Evolutionary conservation across 805 yeast species (phyloP), one percentile per base, ranked within the genome.

Genomic region (Kodamaea hsintzibuensis): DNA sequence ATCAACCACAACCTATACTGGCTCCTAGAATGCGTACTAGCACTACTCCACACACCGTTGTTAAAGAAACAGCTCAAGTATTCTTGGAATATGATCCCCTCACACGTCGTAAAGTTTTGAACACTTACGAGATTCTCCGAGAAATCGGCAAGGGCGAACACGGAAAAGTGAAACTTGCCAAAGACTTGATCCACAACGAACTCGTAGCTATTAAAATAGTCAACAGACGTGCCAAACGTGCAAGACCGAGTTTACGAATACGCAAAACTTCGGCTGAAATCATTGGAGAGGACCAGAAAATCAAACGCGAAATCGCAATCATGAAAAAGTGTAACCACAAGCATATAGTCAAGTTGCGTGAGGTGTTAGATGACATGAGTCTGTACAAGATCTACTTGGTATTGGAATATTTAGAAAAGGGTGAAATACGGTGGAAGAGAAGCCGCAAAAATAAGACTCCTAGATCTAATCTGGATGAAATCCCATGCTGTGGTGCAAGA

Each of bases 61-160:
- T 92, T 6, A 91, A 88, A 64, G 98, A 93, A 67, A 92, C 97
- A 0, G 85, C 82, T 55, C 81, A 82, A 55, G 89, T 95, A 13
- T 82, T 80, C 37, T 80, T 93, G 39, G 96, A 92, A 61, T 91
- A 90, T 71, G 97, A 95, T 68, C 98, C 98, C 0, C 81, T 88
- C 3, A 84, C 87, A 1, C 85, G 87, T 57, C 82, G 95, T 49
- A 89, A 92, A 66, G 84, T 87, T 37, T 77, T 95, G 57, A 95
- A 95, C 71, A 85, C 96, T 0, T 95, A 92, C 67, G 99, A 95
- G 69, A 89, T 95, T 38, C 71, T 91, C 30, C 78, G 81, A 22
- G 98, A 92, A 71, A 77, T 95, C 27, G 99, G 99, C 9, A 79
- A 89, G 37, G 99, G 99, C n/a, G 97, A 92, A 68, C 98, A 93